Conservation (phyloP, 1,284 basidiomycete genomes). For the Boletellus deceptivus region DNA sequence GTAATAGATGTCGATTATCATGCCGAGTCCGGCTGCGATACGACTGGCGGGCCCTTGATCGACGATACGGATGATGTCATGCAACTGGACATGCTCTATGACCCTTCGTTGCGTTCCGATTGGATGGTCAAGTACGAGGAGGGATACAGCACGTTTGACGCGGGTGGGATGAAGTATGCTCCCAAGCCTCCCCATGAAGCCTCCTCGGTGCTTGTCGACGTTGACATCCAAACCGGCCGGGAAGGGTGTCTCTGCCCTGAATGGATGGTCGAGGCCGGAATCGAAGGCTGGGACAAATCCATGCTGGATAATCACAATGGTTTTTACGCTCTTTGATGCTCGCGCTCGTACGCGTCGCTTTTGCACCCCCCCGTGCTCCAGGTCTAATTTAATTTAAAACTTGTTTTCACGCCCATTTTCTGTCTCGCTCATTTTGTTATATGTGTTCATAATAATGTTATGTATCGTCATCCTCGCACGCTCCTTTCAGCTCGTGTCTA, state of each 20-base stretch:
- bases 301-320: not conserved
- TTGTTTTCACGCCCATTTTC: no score
- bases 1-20: not conserved
- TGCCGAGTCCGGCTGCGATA: not conserved
- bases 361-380: no score
- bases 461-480: no score
- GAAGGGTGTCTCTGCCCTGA: slow-evolving; percentile 24
- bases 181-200: not conserved
- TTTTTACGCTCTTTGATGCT: not conserved
- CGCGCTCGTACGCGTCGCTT: no score
- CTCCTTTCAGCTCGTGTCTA: no score
- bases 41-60: not conserved
- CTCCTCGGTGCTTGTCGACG: not conserved
- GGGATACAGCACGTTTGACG: slow-evolving; percentile 10
- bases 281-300: slow-evolving; percentile 20
- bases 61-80: slow-evolving; percentile 1
- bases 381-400: no score
- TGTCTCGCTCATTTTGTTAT: no score
- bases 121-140: slow-evolving; percentile 18
- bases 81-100: slow-evolving; percentile 1
- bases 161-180: not conserved
- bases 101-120: slow-evolving; percentile 1
- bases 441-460: no score
- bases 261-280: slow-evolving; percentile 26
- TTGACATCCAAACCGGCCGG: not conserved